phyloP scores from a whole-genome alignment of 768 basidiomycete genomes.

The Fomitopsis pulvina region DNA sequence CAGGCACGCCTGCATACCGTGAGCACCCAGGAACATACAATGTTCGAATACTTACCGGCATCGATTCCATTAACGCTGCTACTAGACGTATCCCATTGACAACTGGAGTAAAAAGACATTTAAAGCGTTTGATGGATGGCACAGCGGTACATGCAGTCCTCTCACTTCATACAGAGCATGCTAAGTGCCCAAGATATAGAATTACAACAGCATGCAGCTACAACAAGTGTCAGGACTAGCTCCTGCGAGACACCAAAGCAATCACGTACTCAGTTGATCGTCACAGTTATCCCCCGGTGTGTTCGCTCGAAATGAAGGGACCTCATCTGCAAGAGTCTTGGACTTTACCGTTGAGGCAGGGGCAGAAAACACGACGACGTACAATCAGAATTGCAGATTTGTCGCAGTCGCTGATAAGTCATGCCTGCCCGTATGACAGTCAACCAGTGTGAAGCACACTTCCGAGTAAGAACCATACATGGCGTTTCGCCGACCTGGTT shows the following conservation, averaged over 20 bases:
- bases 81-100: slow-evolving; percentile 5
- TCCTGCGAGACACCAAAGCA: not conserved
- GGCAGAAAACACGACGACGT: not conserved
- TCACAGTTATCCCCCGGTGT: slow-evolving; percentile 15
- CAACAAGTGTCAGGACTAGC: not conserved
- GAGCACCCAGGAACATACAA: not conserved
- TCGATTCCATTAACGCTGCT: slow-evolving; percentile 7
- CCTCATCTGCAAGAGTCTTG: slow-evolving; percentile 2
- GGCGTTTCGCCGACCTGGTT: not conserved
- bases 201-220: slow-evolving; percentile 15
- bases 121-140: not conserved
- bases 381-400: slow-evolving; percentile 10
- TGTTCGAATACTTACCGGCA: slow-evolving; percentile 8
- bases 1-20: slow-evolving; percentile 4
- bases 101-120: slow-evolving; percentile 2
- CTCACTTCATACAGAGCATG: slow-evolving; percentile 19
- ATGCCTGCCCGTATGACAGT: not conserved
- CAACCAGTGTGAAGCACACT: not conserved
- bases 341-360: not conserved
- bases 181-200: slow-evolving; percentile 11
- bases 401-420: slow-evolving; percentile 1
- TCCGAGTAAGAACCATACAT: not conserved
- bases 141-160: too few species aligned
- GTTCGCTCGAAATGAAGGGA: not conserved
- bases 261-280: slow-evolving; percentile 11